Evolutionary conservation across 345 rosid genomes (phyloP), one percentile per base, ranked within the genome.

Genomic region (Citrus glauca): DNA sequence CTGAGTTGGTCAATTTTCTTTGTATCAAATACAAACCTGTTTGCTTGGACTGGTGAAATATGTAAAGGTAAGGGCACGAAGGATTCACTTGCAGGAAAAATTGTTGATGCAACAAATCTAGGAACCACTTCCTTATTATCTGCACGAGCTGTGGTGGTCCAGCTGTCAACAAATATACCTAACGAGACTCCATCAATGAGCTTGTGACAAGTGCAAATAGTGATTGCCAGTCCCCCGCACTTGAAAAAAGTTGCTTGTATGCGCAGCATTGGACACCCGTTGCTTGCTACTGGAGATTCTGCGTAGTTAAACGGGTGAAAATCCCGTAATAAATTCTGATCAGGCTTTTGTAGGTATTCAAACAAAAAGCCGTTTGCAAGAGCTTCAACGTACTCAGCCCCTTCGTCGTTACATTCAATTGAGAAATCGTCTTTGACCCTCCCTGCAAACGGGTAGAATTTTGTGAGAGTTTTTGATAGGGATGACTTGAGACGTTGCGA

Each of bases 1-100:
- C 77, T 82, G 1, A 84, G 85, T 4, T 76, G 79, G 1, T 72
- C 67, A 19, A 86, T 75, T 76, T 73, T 77, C 0, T 82, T 35
- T 17, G 81, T 25, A n/a, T 81, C 69, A 24, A 79, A 72, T 5
- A 81, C 73, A 28, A 73, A 70, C 75, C 85, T 73, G 20, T 73
- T 83, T 0, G 37, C 24, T 1, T 74, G 50, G 35, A 40, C 65
- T 20, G 2, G 73, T 61, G 9, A 30, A 50, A 16, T 13, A 50
- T 50, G 56, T 13, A 13, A 14, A 50, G 56, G 56, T 4, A 50
- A 60, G 28, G 13, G 28, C 14, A 60, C 64, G 13, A 9, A 60
- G 28, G 64, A 60, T n/a, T 60, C 67, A 28, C 17, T 16, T 30
- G 67, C 37, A 2, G 67, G 40, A 9, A 45, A 69, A 14, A 69